Conservation (phyloP, 306 rosid genomes). For the Datisca glomerata region DNA sequence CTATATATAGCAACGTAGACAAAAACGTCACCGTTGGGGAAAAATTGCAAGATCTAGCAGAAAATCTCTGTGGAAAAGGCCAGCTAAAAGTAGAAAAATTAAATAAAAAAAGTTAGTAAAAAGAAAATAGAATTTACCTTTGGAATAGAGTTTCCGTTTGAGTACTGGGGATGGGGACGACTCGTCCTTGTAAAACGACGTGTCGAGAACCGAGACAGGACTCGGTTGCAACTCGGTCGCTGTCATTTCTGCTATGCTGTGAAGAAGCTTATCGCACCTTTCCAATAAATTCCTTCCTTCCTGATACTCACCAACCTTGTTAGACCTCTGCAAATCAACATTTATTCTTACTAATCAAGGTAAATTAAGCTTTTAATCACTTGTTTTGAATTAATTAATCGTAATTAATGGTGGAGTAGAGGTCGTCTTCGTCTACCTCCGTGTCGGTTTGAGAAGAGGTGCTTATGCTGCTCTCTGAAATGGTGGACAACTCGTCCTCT, state of each 20-base stretch:
- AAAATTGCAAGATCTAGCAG: conserved; percentile 12
- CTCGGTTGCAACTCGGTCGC: conserved; percentile 82
- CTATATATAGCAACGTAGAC: too few species aligned
- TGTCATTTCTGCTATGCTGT: conserved; percentile 73
- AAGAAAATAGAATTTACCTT: conserved; percentile 32
- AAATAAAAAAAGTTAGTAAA: neutral
- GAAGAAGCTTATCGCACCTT: conserved; percentile 73
- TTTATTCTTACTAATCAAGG: neutral
- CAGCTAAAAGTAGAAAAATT: neutral
- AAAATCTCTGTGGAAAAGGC: conserved; percentile 1
- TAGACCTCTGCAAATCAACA: conserved; percentile 31
- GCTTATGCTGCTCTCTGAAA: conserved; percentile 67
- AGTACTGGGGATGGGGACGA: conserved; percentile 81
- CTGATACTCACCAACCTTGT: conserved; percentile 38
- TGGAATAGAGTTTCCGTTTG: conserved; percentile 74
- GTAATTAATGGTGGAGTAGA: neutral
- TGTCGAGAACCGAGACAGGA: conserved; percentile 89
- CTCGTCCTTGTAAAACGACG: conserved; percentile 81
- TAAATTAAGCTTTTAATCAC: neutral
- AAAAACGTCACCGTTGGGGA: too few species aligned
- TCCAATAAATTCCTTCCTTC: conserved; percentile 64
- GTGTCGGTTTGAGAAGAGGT: conserved; percentile 53
- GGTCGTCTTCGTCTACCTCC: conserved; percentile 36
- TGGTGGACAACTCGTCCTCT: conserved; percentile 63
- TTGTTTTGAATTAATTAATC: neutral